Percentiles rank a stretch among this genome's conserved stretches.
These are phyloP conservation scores for Calvatia gigantea DNA, from an alignment of 768 basidiomycete genomes.

Conservation along the genomic window DNA sequence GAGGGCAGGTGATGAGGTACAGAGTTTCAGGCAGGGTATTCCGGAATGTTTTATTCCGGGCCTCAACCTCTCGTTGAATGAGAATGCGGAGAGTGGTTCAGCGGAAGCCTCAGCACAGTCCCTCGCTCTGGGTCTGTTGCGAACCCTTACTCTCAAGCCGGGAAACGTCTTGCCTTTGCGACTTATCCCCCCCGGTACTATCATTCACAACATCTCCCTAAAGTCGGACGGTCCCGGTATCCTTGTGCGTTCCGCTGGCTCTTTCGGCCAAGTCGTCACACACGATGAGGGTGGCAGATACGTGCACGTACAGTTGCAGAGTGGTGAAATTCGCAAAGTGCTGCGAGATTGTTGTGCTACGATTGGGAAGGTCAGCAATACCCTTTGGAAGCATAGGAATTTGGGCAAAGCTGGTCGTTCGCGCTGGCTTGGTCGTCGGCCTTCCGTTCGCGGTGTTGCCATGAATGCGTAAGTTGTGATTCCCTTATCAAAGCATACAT, in stretches of 20 bases:
- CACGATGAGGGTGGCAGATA: slow-evolving; percentile 73
- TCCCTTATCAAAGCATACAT: slow-evolving; percentile 1
- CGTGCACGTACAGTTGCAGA: slow-evolving; percentile 81
- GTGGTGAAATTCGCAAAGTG: slow-evolving; percentile 89
- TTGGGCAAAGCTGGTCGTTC: slow-evolving; percentile 91
- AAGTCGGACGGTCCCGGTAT: slow-evolving; percentile 70
- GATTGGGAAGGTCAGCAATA: slow-evolving; percentile 89
- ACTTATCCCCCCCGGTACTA: slow-evolving; percentile 88
- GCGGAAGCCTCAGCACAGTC: slow-evolving; percentile 44
- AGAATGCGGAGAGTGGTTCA: slow-evolving; percentile 17
- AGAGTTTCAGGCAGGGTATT: slow-evolving; percentile 82
- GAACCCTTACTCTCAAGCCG: slow-evolving; percentile 77
- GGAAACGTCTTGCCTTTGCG: slow-evolving; percentile 93
- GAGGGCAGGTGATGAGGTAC: slow-evolving; percentile 82
- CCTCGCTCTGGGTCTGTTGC: slow-evolving; percentile 81
- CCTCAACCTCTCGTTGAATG: slow-evolving; percentile 25
- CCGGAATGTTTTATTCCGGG: slow-evolving; percentile 70
- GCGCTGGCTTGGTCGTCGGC: slow-evolving; percentile 83
- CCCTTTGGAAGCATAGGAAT: slow-evolving; percentile 77
- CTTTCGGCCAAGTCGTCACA: slow-evolving; percentile 76
- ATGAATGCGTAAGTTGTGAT: slow-evolving; percentile 81
- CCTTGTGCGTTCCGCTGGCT: slow-evolving; percentile 88
- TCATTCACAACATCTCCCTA: slow-evolving; percentile 84
- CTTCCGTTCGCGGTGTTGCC: slow-evolving; percentile 89
- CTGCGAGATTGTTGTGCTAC: slow-evolving; percentile 81